Base-by-base conservation (phyloP, 169 alveolate species). In the Amoebophrya sp. region DNA sequence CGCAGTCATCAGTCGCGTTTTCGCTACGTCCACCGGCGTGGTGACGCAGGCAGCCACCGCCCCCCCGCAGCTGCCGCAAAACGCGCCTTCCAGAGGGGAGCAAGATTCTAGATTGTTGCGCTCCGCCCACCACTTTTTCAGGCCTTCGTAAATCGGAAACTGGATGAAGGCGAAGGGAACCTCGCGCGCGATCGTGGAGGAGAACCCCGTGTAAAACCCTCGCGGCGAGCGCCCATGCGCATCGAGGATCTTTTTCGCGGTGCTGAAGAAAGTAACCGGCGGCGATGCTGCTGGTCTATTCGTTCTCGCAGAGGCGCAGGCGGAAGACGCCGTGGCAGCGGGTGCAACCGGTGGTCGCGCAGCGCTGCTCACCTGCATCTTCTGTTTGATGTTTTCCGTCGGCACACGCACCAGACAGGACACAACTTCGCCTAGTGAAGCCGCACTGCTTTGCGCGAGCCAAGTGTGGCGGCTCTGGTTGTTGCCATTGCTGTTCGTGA, bases 21-120 rank as follows among this genome's bases (percentile, higher is more conserved):
- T 95, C 0, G 92, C 92, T 0, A 95, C 96, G 70, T 95, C 96
- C 70, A 95, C 70, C 0, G 96, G 96, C 0, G 96, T 94, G 5
- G 95, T 95, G 0, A 94, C 18, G 58, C 91, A 94, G 4, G 95
- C 96, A 0, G 96, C 88, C 7, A 95, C 23, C n/a, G 95, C 91
- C 0, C 96, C 96, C 15, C 95, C 95, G 1, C 92, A 15, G 20
- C 94, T 90, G 31, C 96, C 96, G 89, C 94, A 92, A 13, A 93
- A 39, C 1, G 93, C 93, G 41, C 91, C 29, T n/a, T 20, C 42
- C 39, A 58, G 41, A 69, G 29, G 43, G 89, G 89, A 23, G 69
- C 43, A 0, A 89, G 91, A 2, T 38, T 38, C 29, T 18, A 45
- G 10, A 45, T 92, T 94, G 20, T 90, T 40, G 26, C 78, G 41